Conservation (phyloP, 306 rosid species). For the Glycyrrhiza uralensis region DNA sequence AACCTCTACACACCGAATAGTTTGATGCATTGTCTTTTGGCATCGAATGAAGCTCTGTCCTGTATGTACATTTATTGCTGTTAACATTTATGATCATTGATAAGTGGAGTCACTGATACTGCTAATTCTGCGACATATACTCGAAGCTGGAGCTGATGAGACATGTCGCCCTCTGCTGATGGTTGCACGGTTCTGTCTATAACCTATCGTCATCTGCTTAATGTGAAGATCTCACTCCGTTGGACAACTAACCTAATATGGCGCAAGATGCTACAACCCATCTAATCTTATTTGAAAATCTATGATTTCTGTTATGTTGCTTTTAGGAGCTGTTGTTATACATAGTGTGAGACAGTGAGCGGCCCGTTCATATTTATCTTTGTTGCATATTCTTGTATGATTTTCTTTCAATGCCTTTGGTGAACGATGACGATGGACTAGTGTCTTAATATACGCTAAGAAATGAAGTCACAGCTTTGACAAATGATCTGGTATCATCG, state of each 20-base stretch:
- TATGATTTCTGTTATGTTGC: constrained; percentile 4
- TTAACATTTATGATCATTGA: constrained; percentile 34
- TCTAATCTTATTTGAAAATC: constrained; percentile 23
- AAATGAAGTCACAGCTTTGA: neutral
- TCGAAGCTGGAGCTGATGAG: constrained; percentile 35
- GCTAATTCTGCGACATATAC: constrained; percentile 40
- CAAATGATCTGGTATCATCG: neutral
- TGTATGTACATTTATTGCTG: constrained; percentile 40
- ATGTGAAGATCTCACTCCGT: constrained; percentile 29
- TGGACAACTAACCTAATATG: constrained; percentile 39
- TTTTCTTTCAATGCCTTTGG: constrained; percentile 9
- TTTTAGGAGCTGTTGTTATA: neutral
- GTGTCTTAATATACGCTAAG: neutral
- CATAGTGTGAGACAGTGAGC: constrained; percentile 2
- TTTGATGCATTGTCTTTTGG: constrained; percentile 30
- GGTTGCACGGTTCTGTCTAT: constrained; percentile 49
- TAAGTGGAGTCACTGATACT: constrained; percentile 41
- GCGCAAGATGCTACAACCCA: constrained; percentile 6
- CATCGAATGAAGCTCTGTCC: constrained; percentile 41
- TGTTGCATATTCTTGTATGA: constrained; percentile 25
- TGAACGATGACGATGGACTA: neutral
- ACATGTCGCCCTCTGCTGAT: constrained; percentile 33
- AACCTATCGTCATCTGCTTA: constrained; percentile 18
- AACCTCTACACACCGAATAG: constrained; percentile 40
- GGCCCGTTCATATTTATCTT: constrained; percentile 2